Conservation (phyloP, 2,329 filamentous ascomycete species). For the Tolypocladium endophyticum region DNA sequence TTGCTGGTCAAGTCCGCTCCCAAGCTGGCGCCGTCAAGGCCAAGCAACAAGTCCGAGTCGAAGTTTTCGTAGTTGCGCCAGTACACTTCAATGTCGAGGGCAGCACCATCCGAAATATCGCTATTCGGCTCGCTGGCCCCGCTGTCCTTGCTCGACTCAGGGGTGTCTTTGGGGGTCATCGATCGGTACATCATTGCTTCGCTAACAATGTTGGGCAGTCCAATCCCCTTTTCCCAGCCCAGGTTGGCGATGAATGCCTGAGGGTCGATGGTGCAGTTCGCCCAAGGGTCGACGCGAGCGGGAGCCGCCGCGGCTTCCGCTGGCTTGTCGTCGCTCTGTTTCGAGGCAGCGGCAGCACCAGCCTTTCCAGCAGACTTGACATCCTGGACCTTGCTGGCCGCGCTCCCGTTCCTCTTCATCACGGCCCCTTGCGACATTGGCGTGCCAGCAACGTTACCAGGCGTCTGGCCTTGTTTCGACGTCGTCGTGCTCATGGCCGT, state of each 20-base stretch:
- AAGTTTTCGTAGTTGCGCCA: conserved; percentile 40
- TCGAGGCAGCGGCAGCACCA: conserved; percentile 14
- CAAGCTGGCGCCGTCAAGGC: conserved; percentile 26
- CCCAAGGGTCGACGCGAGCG: conserved; percentile 22
- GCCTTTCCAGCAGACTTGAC: conserved; percentile 18
- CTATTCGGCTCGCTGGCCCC: conserved; percentile 50
- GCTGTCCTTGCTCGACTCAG: conserved; percentile 52
- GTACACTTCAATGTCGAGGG: conserved; percentile 40
- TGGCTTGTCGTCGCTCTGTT: conserved; percentile 17
- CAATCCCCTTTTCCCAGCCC: conserved; percentile 17
- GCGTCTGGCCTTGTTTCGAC: conserved; percentile 39
- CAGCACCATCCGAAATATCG: conserved; percentile 46
- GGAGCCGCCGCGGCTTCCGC: conserved; percentile 10
- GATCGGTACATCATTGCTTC: conserved; percentile 44
- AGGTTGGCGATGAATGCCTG: conserved; percentile 26
- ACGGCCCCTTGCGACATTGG: conserved; percentile 41
- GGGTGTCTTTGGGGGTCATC: conserved; percentile 52
- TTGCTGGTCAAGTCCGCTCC: conserved; percentile 15
- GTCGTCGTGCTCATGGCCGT: conserved; percentile 27
- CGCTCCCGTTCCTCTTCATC: conserved; percentile 40
- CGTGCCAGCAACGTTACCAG: conserved; percentile 30
- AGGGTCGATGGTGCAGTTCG: conserved; percentile 38
- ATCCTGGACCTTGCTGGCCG: conserved; percentile 29
- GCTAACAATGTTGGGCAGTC: conserved; percentile 33
- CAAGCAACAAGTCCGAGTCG: conserved; percentile 32